Base-by-base conservation (phyloP, 2,329 filamentous ascomycete genomes). In the Hypoxylon sp. region DNA sequence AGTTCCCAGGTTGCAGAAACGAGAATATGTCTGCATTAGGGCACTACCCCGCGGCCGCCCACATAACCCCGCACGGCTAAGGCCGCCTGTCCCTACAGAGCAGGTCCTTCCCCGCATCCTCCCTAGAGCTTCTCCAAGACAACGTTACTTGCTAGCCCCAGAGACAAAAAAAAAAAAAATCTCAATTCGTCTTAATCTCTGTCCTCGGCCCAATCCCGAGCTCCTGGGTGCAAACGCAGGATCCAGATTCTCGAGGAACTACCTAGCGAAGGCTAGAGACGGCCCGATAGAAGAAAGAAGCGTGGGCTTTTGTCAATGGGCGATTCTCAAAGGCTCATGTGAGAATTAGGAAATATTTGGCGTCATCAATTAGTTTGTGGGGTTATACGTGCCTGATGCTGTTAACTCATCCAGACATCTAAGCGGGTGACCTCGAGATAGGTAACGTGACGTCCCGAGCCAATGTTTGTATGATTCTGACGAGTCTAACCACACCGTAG, bases 211-310 rank as follows among this genome's bases (percentile, higher is more conserved):
- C 35, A 46, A 53, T 62, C 20, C 46, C 51, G 35, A 51, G 20
- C 57, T 54, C 33, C 17, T 54, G 56, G 56, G 50, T 50, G 37
- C 25, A 6, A 46, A 42, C 8, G 25, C n/a, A 33, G 33, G 2
- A 40, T n/a, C 63, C 48, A 54, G 46, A 22, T 40, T 37, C 22
- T 33, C n/a, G 33, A 44, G 20, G 48, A 63, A 46, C 55, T 25
- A 20, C 20, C 20, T 20, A 40, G 59, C 35, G 37, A 22, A 48
- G 50, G 46, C 17, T 35, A 25, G 31, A 70, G 51, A 67, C 48
- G 64, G 67, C 55, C 67, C 67, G 67, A 70, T 67, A 67, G 46
- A 70, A 64, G 5, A 22, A 44, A 44, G 40, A 55, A 50, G 17
- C 35, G 55, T n/a, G 51, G 14, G 31, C 44, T 64, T 33, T 55